Base-by-base conservation (phyloP, 768 basidiomycete species). In the Kondoa malvinella region DNA sequence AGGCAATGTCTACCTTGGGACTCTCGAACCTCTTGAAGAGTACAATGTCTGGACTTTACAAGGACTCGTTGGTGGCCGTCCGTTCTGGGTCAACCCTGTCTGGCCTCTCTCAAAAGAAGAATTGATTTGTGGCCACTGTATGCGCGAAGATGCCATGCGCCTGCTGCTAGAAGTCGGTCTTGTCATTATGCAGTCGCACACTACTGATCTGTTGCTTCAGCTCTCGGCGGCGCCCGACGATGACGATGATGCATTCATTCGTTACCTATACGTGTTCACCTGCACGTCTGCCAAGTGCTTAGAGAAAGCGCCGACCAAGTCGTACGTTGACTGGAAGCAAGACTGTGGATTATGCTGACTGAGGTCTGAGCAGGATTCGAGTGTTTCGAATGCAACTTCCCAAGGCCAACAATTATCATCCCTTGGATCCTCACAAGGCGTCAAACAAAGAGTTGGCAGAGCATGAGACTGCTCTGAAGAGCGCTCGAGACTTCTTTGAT, bases 321-420 rank as follows among this genome's bases (percentile, higher is more conserved):
- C 40, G 40, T n/a, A n/a, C n/a, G n/a, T n/a, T n/a, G n/a, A n/a
- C n/a, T n/a, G n/a, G n/a, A n/a, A n/a, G n/a, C n/a, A n/a, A n/a
- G n/a, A n/a, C n/a, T n/a, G n/a, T n/a, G n/a, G 14, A 34, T 29
- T n/a, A 33, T 32, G 61, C 21, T 25, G 21, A 33, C 67, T 56
- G 67, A 2, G n/a, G n/a, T n/a, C n/a, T n/a, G n/a, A n/a, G n/a
- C n/a, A n/a, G n/a, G n/a, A 57, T 61, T 4, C 34, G 50, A 27
- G 68, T 68, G 2, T 66, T 67, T 61, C 33, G 68, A 17, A 14
- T 56, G 14, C 68, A 68, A 66, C 33, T 68, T 25, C 68, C 68
- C n/a, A 31, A 14, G 8, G 66, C 29, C 2, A 68, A 68, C 27
- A 61, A 34, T 15, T 68, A 56, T 32, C 65, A 68, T 34, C 64